Base-by-base conservation (phyloP, 768 basidiomycete genomes). In the Auriculariales sp. region DNA sequence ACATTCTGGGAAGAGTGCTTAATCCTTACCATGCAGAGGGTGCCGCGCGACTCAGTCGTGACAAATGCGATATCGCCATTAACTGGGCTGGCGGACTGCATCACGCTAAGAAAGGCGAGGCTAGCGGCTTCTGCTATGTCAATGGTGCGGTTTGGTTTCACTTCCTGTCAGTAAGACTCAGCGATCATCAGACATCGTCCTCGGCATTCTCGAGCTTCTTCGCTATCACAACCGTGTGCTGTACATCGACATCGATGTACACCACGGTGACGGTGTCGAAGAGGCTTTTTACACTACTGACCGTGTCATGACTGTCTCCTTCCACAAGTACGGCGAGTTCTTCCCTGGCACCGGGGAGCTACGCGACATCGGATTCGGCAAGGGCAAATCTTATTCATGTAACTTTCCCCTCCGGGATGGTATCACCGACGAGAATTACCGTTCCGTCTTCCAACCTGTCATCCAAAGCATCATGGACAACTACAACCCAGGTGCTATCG, bases 241-340 rank as follows among this genome's bases (percentile, higher is more conserved):
- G 19, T 99, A 99, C 66, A 92, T 99, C 56, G 95, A 99, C 61
- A 93, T 99, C 52, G 95, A 99, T 61, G 89, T 95, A 1, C 95
- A 99, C 62, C 95, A 99, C 54, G 95, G 95, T 14, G 95, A 99
- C 64, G 95, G 95, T 35, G 95, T 99, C 22, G 95, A 99, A 62
- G 95, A 99, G 65, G 95, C 95, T 0, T 99, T 99, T 64, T 99
- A 98, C 64, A 93, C 92, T 3, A 98, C 95, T 19, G 94, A 99
- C 62, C 76, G 95, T 36, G 95, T 99, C 50, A 98, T 98, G 95
- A 98, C 94, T 0, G 82, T 82, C 59, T 92, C 88, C 57, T 95
- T 98, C 66, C 95, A 99, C 63, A 97, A 98, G 65, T 99, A 97
- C 55, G 95, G 95, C 29, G 95, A 99, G 65, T 99, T 86, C 65